Base-by-base conservation (phyloP, 1,284 basidiomycete genomes). In the Sporisorium exsertum region DNA sequence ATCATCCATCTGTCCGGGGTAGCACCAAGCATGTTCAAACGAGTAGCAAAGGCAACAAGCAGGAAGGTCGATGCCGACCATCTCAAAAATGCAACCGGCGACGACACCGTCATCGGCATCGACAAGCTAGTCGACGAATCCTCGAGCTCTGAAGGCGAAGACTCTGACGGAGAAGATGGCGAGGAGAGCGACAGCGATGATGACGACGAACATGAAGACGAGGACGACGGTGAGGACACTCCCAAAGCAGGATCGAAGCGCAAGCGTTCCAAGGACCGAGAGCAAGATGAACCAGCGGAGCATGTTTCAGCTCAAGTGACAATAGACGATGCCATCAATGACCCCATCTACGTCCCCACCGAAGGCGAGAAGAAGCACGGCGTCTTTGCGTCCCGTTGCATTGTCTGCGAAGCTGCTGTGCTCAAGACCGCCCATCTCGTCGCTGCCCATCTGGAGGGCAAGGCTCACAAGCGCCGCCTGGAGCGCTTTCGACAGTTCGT, bases 71-170 rank as follows among this genome's bases (percentile, higher is more conserved):
- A 64, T 45, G 64, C 46, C n/a, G 67, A 70, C n/a, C 56, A 71
- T 5, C 43, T 67, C 58, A 70, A 71, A 54, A n/a, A 45, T 4
- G 57, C 42, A 1, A 67, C 63, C 13, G 72, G 72, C 5, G 72
- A 75, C 27, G 72, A 75, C 58, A 70, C 72, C 15, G 72, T 67
- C 12, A 60, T 75, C 33, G 66, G 63, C 52, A 70, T 75, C 60
- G 72, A 75, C 64, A 63, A 62, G 59, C 60, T 68, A 42, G 61
- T 72, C n/a, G 69, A 76, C 59, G 73, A 76, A 32, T 64, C 62
- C n/a, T 72, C 69, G 9, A 68, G 65, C 51, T 68, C 65, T 8
- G 65, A 72, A 49, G 69, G 64, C 42, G 69, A 72, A 45, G 61
- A 64, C 29, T 58, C 51, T 3, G 63, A 69, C 13, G 59, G 42